Base-by-base conservation (phyloP, 306 rosid species). In the Acacia crassicarpa region DNA sequence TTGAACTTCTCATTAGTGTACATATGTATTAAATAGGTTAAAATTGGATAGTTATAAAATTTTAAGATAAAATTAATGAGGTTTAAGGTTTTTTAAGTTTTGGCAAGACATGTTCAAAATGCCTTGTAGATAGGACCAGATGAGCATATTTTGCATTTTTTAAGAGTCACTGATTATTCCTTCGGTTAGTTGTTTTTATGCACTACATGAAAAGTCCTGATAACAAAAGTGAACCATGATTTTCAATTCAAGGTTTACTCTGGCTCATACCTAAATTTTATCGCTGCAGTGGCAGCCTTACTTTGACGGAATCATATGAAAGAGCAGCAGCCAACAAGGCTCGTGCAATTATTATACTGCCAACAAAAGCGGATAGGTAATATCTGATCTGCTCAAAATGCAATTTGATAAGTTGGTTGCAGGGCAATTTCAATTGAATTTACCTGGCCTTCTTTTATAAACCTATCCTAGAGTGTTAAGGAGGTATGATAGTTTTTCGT, bases 331-430 rank as follows among this genome's bases (percentile, higher is more conserved):
- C 59, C 59, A 72, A 72, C 91, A 92, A 84, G 89, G 98, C 99
- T 61, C 97, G 98, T 67, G 88, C 99, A 51, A 91, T 95, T 74
- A 93, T 95, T 84, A 95, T 95, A 85, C 87, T 95, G 75, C 98
- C 98, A 72, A 88, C 94, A 6, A 95, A 95, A 85, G 96, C 88
- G 83, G 98, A 95, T 56, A 83, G 96, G 99, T 95, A 79, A 89
- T 96, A 83, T 76, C 56, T 83, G 78, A 68, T 81, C 70, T 62
- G 72, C 78, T 51, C 65, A 67, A 69, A 78, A 54, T 72, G 44
- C 69, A 72, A 68, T 35, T 49, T 46, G 10, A 75, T 15, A 22
- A 68, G 22, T 44, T 66, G 62, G 54, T 81, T 76, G 15, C 72
- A 2, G 17, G 75, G 73, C 67, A 41, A 33, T 54, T 77, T 82